Evolutionary conservation across 2,329 filamentous ascomycete species (phyloP).

Genomic region (Bipolaris zeicola): DNA sequence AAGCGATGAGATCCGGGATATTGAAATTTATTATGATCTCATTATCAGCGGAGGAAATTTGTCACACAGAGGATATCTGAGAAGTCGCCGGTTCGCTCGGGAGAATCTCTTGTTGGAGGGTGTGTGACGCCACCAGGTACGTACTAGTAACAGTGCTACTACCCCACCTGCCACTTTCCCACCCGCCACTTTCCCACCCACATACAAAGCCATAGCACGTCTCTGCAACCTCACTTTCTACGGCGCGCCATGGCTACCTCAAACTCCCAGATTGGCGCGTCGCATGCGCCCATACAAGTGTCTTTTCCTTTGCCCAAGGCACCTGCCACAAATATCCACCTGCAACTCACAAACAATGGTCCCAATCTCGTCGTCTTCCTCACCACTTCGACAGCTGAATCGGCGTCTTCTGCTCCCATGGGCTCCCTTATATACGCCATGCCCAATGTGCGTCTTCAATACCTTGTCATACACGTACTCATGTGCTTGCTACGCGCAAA

Average conservation of each 20-base stretch:
- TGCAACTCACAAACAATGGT: conserved; percentile 62
- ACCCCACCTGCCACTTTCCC: conserved; percentile 9
- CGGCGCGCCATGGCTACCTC: conserved; percentile 27
- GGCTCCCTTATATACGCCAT: conserved; percentile 95
- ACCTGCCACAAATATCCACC: conserved; percentile 62
- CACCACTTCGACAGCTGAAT: conserved; percentile 56
- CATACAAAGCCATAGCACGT: conserved; percentile 3
- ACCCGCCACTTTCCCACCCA: not conserved
- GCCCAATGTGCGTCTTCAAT: conserved; percentile 70
- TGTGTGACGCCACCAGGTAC: conserved; percentile 1
- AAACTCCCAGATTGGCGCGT: conserved; percentile 19
- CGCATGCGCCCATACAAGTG: conserved; percentile 57
- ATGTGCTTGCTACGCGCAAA: not conserved
- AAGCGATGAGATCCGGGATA: not conserved
- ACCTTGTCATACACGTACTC: not conserved
- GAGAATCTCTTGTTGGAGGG: not conserved
- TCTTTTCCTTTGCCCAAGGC: conserved; percentile 63
- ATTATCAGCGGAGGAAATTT: too few species aligned
- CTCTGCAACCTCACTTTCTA: not conserved
- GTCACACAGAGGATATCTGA: not conserved
- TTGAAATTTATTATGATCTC: not conserved
- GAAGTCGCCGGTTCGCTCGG: not conserved
- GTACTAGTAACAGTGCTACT: not conserved
- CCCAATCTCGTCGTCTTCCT: conserved; percentile 63
- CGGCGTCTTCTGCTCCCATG: conserved; percentile 54